Evolutionary conservation across 805 yeast species (phyloP).

Genomic region (Yueomyces sp.): DNA sequence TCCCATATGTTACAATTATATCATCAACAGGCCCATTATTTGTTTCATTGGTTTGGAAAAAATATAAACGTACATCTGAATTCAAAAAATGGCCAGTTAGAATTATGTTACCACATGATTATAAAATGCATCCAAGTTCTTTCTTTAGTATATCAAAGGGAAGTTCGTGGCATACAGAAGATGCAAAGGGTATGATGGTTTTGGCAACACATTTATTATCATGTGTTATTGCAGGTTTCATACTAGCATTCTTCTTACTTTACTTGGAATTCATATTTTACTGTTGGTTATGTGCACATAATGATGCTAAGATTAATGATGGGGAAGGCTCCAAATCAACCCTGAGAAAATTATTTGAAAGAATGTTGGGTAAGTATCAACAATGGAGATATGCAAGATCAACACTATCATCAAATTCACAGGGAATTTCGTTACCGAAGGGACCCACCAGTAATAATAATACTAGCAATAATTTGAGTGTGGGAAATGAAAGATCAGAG

Average conservation of each 20-base stretch:
- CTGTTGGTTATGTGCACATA: slow-evolving; percentile 23
- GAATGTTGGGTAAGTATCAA: too few relatives aligned
- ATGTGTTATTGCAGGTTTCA: slow-evolving; percentile 59
- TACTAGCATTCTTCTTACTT: slow-evolving; percentile 37
- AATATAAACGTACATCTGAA: slow-evolving; percentile 65
- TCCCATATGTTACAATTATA: slow-evolving; percentile 88
- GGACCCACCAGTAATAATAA: neutral
- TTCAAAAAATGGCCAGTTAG: slow-evolving; percentile 51
- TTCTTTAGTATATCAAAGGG: slow-evolving; percentile 71
- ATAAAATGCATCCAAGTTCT: slow-evolving; percentile 45
- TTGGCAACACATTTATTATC: slow-evolving; percentile 63
- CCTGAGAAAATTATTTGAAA: neutral
- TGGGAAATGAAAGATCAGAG: too few relatives aligned
- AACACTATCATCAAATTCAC: neutral
- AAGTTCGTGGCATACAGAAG: slow-evolving; percentile 86
- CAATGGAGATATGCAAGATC: neutral
- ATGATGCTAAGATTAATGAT: neutral
- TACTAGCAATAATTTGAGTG: neutral
- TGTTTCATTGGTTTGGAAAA: slow-evolving; percentile 76
- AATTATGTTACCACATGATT: slow-evolving; percentile 60
- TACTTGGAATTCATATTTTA: slow-evolving; percentile 35
- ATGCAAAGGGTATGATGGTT: slow-evolving; percentile 64
- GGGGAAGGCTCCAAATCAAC: neutral
- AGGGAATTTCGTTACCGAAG: neutral
- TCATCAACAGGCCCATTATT: slow-evolving; percentile 86